Base-by-base conservation (phyloP, 2,329 filamentous ascomycete genomes). In the Ambrosiella xylebori region DNA sequence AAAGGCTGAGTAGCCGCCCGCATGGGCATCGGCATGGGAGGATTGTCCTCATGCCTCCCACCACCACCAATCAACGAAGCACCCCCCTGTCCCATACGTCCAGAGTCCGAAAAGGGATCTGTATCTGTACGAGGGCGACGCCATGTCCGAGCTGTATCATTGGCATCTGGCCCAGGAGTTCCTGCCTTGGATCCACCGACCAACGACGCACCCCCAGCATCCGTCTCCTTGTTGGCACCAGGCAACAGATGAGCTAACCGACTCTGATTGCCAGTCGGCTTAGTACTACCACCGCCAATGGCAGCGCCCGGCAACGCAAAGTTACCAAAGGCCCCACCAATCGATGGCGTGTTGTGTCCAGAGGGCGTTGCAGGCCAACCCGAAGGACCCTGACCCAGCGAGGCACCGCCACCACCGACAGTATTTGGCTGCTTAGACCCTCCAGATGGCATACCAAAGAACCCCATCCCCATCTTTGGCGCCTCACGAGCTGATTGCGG, bases 241-340 rank as follows among this genome's bases (percentile, higher is more conserved):
- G 81, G 82, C 63, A 95, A 84, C 19, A 95, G 70, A 65, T 88
- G 88, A 63, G 90, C 91, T 65, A 96, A 82, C 36, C 89, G 83
- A 68, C 89, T 95, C 66, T 88, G 87, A 44, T 55, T 54, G 17
- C 19, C 56, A 60, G 75, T 73, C 36, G 74, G 68, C 64, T 76
- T 75, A 56, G 65, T 64, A 12, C 37, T 38, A 11, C n/a, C 17
- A 1, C 40, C 35, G 3, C 76, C 73, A 37, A 80, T 74, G 6
- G 77, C 71, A 15, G 78, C 74, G 39, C 77, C 75, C 37, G 79
- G 70, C 56, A 94, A 69, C n/a, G 86, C 84, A 69, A 97, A 97
- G 65, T 83, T 93, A 9, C 91, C 91, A 70, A 98, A 98, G 19
- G 84, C 84, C 12, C 44, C 44, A 39, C 91, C 89, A 75, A 90